A percentile compares a stretch with the other conserved stretches of the same genome.
Evolutionary conservation across 1,139 yeast species (phyloP).

Genomic region (Debaryomyces udenii): DNA sequence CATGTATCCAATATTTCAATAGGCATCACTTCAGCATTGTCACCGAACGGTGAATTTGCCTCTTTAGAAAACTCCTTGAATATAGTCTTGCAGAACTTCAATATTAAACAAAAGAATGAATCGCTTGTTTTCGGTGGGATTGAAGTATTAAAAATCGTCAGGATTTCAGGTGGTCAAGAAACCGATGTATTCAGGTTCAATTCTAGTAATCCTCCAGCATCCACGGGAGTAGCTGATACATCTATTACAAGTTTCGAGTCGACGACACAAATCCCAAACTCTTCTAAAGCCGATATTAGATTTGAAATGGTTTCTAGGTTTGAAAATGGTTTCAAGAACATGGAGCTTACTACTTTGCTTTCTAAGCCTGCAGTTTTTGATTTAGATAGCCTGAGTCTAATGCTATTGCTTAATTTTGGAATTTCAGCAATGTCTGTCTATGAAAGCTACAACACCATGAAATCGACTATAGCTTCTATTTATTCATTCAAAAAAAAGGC

Average conservation of each 20-base stretch:
- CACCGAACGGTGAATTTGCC: constrained; percentile 41
- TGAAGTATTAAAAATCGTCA: constrained; percentile 30
- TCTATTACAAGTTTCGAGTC: background rate
- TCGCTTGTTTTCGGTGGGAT: constrained; percentile 52
- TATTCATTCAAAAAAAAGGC: background rate
- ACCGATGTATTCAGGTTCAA: constrained; percentile 26
- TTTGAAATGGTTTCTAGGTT: constrained; percentile 48
- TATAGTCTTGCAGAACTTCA: constrained; percentile 32
- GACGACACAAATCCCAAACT: constrained; percentile 9
- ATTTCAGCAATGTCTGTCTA: background rate
- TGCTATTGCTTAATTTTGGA: constrained; percentile 20
- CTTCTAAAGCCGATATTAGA: constrained; percentile 49
- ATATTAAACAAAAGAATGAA: constrained; percentile 46
- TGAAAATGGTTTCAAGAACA: constrained; percentile 21
- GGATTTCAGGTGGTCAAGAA: constrained; percentile 20
- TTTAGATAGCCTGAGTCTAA: constrained; percentile 30
- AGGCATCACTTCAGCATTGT: constrained; percentile 50
- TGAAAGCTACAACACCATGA: constrained; percentile 6
- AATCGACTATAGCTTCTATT: constrained; percentile 1
- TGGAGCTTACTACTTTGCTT: constrained; percentile 46
- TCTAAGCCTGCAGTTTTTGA: constrained; percentile 44
- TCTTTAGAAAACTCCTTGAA: constrained; percentile 29
- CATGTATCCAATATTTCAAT: constrained; percentile 37
- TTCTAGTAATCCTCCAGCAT: constrained; percentile 9
- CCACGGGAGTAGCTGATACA: constrained; percentile 2